Percentiles rank a stretch among this genome's conserved stretches.
Evolutionary conservation across 208 protist genomes (phyloP).

Genomic region (Trypanosoma lewisi): DNA sequence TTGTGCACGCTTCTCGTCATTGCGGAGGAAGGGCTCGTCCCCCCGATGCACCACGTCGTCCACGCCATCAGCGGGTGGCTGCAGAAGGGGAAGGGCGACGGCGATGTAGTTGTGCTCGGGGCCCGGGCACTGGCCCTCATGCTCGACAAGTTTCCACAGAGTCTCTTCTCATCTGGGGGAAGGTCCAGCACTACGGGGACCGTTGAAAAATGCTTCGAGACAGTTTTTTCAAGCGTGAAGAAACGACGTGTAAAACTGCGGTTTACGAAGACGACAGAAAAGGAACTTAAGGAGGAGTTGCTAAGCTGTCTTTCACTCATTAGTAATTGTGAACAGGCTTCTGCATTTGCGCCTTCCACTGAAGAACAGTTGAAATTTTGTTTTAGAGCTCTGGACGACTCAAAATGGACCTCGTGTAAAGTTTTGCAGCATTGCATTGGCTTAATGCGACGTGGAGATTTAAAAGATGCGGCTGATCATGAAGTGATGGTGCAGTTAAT

Average conservation of each 20-base stretch:
- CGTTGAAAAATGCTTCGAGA: slow-evolving; percentile 17
- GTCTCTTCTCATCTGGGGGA: slow-evolving; percentile 8
- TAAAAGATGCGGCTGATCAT: slow-evolving; percentile 19
- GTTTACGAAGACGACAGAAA: slow-evolving; percentile 41
- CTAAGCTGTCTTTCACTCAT: slow-evolving; percentile 66
- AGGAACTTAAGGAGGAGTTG: slow-evolving; percentile 75
- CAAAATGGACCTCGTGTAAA: slow-evolving; percentile 67
- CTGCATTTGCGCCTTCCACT: slow-evolving; percentile 37
- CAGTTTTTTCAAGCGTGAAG: slow-evolving; percentile 30
- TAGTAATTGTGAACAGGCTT: slow-evolving; percentile 28
- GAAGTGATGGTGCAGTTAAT: slow-evolving; percentile 33
- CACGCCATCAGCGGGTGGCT: slow-evolving; percentile 28
- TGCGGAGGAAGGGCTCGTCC: slow-evolving; percentile 25
- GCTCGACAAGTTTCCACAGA: slow-evolving; percentile 60
- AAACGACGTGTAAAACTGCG: slow-evolving; percentile 17
- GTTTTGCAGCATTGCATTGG: slow-evolving; percentile 63
- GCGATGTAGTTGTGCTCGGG: slow-evolving; percentile 74
- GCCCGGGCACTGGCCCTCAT: slow-evolving; percentile 60
- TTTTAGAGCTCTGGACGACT: slow-evolving; percentile 43
- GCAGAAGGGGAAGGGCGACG: slow-evolving; percentile 30
- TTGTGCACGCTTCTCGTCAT: slow-evolving; percentile 55
- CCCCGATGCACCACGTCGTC: slow-evolving; percentile 32
- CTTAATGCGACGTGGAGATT: slow-evolving; percentile 32
- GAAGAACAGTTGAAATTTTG: slow-evolving; percentile 73
- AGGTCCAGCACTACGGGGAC: slow-evolving; percentile 9